Evolutionary conservation across 2,329 filamentous ascomycete genomes (phyloP).

Genomic region (Fusarium anthophilum): DNA sequence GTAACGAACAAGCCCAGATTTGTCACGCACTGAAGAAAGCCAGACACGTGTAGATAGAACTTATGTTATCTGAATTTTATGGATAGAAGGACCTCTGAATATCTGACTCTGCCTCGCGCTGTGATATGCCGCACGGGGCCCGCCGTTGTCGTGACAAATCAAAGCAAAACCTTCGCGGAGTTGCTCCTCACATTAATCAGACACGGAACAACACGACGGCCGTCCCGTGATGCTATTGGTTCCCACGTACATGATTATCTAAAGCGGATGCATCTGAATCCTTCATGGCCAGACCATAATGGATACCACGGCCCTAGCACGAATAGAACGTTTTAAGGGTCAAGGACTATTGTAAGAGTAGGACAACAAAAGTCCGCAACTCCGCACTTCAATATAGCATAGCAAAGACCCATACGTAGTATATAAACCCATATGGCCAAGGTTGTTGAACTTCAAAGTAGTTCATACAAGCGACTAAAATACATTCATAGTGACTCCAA

Average conservation of each 20-base stretch:
- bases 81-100: no score
- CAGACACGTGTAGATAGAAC: neutral
- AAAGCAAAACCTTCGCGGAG: neutral
- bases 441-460: fast-evolving
- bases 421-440: neutral
- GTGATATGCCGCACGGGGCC: neutral
- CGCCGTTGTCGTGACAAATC: neutral
- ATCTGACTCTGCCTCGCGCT: no score
- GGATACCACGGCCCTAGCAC: neutral
- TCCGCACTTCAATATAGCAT: neutral
- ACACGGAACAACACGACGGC: neutral
- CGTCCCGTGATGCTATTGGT: neutral
- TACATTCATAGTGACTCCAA: neutral
- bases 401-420: neutral
- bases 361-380: neutral
- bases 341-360: neutral
- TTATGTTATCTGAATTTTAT: neutral
- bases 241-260: neutral
- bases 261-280: neutral
- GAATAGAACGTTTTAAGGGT: neutral
- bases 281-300: neutral
- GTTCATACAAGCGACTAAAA: no score
- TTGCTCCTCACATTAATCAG: neutral
- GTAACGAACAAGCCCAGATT: neutral
- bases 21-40: no score